Base-by-base conservation (phyloP, 1,139 yeast species). In the Pneumocystis sp. region DNA sequence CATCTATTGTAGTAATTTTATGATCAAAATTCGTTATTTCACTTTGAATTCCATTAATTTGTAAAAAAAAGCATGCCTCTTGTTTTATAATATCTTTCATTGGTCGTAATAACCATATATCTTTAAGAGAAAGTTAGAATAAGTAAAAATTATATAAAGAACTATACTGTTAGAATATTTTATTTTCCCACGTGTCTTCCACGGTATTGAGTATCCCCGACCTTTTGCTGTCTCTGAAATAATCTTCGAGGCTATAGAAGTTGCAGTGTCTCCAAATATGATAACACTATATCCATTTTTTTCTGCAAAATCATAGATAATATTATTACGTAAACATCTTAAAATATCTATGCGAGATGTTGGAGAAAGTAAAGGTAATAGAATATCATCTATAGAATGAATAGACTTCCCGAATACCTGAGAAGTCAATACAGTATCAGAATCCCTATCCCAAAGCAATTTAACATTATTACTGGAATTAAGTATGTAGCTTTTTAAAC, bases 221-320 rank as follows among this genome's bases (percentile, higher is more conserved):
- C 98, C 98, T 71, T 87, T 88, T n/a, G 91, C 91, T 0, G 96
- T 86, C 66, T 87, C 77, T 0, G 96, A 81, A 42, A 93, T 79
- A 34, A 89, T 84, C 67, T 85, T 85, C 70, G 87, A 89, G 1
- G 97, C 96, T 19, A 91, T 73, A 64, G 85, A 80, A 0, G 96
- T 87, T 91, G 89, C 88, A 25, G 89, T 84, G 72, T 87, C 88
- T 0, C 95, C 89, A 76, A 83, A 85, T 1, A 89, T 68, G 0
- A 90, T 77, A 3, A 87, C 82, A 25, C 81, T 79, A 68, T 85
- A 83, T 0, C 75, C 73, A 42, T 78, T 75, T 19, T 76, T 74
- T 19, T 71, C 71, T 0, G 91, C 88, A 29, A 81, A 76, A 59
- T 78, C 74, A 61, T 50, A 50, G 15, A 50, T 50, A 50, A 50